Evolutionary conservation across 1,139 yeast genomes (phyloP).

Genomic region (Magnusiomyces tetraspermus): DNA sequence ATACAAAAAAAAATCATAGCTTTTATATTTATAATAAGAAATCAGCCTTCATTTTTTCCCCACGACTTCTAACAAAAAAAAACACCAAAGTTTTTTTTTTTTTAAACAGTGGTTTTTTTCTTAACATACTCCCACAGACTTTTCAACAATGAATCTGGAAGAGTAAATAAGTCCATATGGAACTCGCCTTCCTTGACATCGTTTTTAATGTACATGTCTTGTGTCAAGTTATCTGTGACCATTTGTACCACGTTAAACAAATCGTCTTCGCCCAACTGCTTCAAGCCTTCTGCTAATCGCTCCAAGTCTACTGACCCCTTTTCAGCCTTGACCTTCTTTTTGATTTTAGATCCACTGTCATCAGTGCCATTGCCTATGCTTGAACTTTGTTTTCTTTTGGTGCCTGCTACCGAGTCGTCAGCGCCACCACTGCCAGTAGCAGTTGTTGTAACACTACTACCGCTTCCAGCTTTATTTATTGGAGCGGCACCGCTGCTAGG

Average conservation of each 20-base stretch:
- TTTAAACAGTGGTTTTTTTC: conserved; percentile 36
- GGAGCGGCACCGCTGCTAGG: conserved; percentile 30
- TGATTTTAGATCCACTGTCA: conserved; percentile 17
- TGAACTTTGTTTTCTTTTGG: conserved; percentile 1
- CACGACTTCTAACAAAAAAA: too few species aligned
- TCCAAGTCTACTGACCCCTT: conserved; percentile 61
- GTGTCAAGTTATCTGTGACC: conserved; percentile 93
- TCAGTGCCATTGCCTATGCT: background rate
- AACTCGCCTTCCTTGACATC: conserved; percentile 96
- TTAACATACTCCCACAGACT: conserved; percentile 92
- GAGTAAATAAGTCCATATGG: conserved; percentile 88
- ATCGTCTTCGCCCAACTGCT: conserved; percentile 85
- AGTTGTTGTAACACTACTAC: conserved; percentile 17
- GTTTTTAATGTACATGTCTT: conserved; percentile 92
- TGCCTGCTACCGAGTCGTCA: background rate
- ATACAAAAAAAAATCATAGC: too few species aligned
- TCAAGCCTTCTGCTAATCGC: conserved; percentile 79
- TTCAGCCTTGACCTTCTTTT: conserved; percentile 36
- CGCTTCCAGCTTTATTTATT: conserved; percentile 9
- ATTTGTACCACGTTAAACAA: conserved; percentile 90
- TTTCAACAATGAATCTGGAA: conserved; percentile 84
- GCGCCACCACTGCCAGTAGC: conserved; percentile 15
- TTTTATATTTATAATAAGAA: too few species aligned
- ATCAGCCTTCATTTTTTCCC: background rate
- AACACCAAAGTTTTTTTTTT: too few species aligned